Base-by-base conservation (phyloP, 441 rosid species). In the Pelargonium citronellum region DNA sequence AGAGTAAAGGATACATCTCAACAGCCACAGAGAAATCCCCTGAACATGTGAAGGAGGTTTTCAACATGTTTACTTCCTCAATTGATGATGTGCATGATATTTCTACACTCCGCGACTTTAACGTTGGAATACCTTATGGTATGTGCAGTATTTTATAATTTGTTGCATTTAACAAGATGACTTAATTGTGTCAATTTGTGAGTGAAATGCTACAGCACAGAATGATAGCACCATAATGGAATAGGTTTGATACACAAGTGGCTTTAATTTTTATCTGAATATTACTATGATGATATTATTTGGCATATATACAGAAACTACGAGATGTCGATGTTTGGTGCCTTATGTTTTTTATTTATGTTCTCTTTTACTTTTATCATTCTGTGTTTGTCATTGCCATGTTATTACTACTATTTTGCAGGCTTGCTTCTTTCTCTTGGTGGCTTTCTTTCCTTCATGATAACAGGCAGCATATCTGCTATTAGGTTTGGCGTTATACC, bases 71-170 rank as follows among this genome's bases (percentile, higher is more conserved):
- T 62, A 67, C 96, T 57, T 78, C 91, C 43, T 75, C 95, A 0
- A 79, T 79, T n/a, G 87, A 83, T 75, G 86, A 90, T 79, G 70
- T 87, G 63, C 80, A 74, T n/a, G 94, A 91, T 24, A 49, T 90
- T 67, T 82, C 96, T 2, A 67, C 77, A 76, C 71, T 89, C 1
- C 83, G 81, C n/a, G 99, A 95, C 78, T 95, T 87, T 77, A 85
- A 88, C 66, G 79, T 95, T 74, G 99, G 99, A 77, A 86, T 95
- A 78, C 97, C 96, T 7, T 91, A 91, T 82, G 99, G 97, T 95
- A 87, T 62, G 77, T 44, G 51, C 19, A 24, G 15, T 34, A 22
- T 43, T 17, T 24, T 17, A 57, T 57, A 17, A 17, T 57, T 16
- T 15, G 20, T 8, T 19, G 62, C 62, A 1, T 19, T 22, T 57